A percentile compares a stretch with the other conserved stretches of the same genome.
These are phyloP conservation scores for Apiotrichum gamsii DNA, from an alignment of 1,284 basidiomycete genomes.

Conservation along the genomic window DNA sequence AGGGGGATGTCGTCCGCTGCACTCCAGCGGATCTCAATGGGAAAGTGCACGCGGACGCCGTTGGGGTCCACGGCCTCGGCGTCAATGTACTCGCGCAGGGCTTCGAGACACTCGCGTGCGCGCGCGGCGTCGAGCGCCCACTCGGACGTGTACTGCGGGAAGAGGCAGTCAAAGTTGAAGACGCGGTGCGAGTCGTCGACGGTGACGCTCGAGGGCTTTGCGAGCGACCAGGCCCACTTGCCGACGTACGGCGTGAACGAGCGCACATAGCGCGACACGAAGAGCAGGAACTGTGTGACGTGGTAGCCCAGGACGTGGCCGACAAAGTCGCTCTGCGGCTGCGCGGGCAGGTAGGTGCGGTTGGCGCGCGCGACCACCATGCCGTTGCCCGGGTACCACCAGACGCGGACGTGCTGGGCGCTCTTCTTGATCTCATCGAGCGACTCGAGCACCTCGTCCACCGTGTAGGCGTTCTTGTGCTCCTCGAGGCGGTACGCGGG, in stretches of 20 bases:
- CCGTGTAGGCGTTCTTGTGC: conserved; percentile 63
- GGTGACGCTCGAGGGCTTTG: conserved; percentile 32
- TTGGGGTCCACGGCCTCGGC: conserved; percentile 60
- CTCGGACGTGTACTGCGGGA: conserved; percentile 82
- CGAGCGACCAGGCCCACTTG: conserved; percentile 44
- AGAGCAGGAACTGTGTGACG: conserved; percentile 70
- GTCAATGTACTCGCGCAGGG: conserved; percentile 69
- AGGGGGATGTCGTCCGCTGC: conserved; percentile 88
- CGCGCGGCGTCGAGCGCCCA: conserved; percentile 63
- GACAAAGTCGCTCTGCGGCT: conserved; percentile 46
- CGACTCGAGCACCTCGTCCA: conserved; percentile 51
- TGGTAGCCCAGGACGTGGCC: conserved; percentile 72
- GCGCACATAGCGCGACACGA: conserved; percentile 50
- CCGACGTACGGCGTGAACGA: conserved; percentile 43
- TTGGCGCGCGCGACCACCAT: conserved; percentile 70
- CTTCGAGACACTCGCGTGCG: conserved; percentile 62
- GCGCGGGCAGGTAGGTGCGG: conserved; percentile 62
- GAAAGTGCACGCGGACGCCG: conserved; percentile 83
- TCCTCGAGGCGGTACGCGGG: conserved; percentile 78
- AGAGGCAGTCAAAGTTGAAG: conserved; percentile 73
- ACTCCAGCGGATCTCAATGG: conserved; percentile 87
- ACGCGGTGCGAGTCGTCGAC: conserved; percentile 70
- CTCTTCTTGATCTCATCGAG: conserved; percentile 53
- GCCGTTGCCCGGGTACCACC: conserved; percentile 83
- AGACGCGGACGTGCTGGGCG: conserved; percentile 82